These are phyloP conservation scores for Xylariaceae sp. DNA, from an alignment of 2,329 filamentous ascomycete genomes.

Conservation along the genomic window DNA sequence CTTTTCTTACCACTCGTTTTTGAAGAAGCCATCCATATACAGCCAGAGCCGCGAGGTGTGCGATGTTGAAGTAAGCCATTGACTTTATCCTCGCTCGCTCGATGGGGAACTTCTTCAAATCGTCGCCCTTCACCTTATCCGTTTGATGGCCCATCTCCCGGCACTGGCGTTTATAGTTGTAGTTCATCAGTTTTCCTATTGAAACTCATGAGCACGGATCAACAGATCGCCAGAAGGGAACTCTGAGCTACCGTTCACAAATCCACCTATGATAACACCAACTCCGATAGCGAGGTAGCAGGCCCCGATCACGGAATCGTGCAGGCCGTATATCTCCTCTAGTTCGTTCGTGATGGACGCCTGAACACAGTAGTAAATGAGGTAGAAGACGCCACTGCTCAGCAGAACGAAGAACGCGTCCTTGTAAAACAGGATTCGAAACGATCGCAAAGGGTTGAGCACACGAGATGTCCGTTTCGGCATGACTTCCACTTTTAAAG, in stretches of 20 bases:
- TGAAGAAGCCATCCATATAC: conserved; percentile 8
- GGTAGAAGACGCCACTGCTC: conserved; percentile 1
- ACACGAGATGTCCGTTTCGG: neutral
- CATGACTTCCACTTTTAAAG: neutral
- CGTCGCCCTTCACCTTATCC: conserved; percentile 7
- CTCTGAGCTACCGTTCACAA: conserved; percentile 1
- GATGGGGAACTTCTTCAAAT: conserved; percentile 7
- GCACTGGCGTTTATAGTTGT: conserved; percentile 3
- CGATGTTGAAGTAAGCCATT: conserved; percentile 1
- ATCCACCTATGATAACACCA: conserved; percentile 1
- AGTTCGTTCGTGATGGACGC: conserved; percentile 1
- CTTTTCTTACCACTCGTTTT: conserved; percentile 5
- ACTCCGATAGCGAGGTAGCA: conserved; percentile 1
- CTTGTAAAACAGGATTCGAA: conserved; percentile 1
- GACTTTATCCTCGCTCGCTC: conserved; percentile 4
- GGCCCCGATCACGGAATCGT: conserved; percentile 1
- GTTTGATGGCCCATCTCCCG: conserved; percentile 1
- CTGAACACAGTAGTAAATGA: conserved; percentile 4
- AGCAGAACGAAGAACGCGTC: conserved; percentile 1
- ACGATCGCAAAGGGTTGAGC: conserved; percentile 1
- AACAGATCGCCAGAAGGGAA: too few species aligned
- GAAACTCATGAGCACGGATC: neutral
- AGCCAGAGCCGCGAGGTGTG: conserved; percentile 2
- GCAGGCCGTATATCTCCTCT: neutral
- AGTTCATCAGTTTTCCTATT: conserved; percentile 5